phyloP scores from a whole-genome alignment of 371 early-diverging fungal genomes.

The Neoconidiobolus thromboides region DNA sequence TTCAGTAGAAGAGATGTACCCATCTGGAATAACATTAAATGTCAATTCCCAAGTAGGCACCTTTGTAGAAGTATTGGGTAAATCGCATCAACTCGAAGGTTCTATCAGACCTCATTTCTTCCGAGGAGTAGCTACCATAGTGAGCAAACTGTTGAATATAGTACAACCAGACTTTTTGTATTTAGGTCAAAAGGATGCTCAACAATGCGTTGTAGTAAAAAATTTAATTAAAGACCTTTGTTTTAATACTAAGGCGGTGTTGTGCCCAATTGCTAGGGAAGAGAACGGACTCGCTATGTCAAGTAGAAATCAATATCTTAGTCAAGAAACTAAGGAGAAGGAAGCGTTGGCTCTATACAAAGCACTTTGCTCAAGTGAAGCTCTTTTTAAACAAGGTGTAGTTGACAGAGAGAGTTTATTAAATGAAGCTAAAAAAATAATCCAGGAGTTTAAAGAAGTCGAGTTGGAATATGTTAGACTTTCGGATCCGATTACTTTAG shows the following conservation, averaged over 20 bases:
- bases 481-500: conserved; percentile 45
- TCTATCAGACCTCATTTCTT: conserved; percentile 86
- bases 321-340: conserved; percentile 31
- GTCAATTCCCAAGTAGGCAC: conserved; percentile 59
- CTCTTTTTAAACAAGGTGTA: conserved; percentile 24
- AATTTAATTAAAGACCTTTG: conserved; percentile 65
- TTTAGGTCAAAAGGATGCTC: conserved; percentile 96
- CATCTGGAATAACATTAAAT: conserved; percentile 63
- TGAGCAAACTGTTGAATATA: conserved; percentile 80
- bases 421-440: conserved; percentile 18
- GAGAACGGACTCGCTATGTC: conserved; percentile 77
- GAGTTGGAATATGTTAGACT: conserved; percentile 72
- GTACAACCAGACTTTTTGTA: conserved; percentile 63
- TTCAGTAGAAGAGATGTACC: conserved; percentile 77
- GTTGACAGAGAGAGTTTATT: conserved; percentile 27
- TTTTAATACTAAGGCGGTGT: conserved; percentile 50
- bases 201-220: conserved; percentile 80
- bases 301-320: conserved; percentile 73
- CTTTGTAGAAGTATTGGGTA: conserved; percentile 79
- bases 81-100: conserved; percentile 84
- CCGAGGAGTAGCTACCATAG: conserved; percentile 92
- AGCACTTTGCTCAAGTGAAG: conserved; percentile 36
- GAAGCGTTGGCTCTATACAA: conserved; percentile 57
- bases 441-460: conserved; percentile 20
- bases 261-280: conserved; percentile 65